A percentile compares a stretch with the other conserved stretches of the same genome.
Conservation (phyloP, 805 yeast species). For the Candida ovalis region DNA sequence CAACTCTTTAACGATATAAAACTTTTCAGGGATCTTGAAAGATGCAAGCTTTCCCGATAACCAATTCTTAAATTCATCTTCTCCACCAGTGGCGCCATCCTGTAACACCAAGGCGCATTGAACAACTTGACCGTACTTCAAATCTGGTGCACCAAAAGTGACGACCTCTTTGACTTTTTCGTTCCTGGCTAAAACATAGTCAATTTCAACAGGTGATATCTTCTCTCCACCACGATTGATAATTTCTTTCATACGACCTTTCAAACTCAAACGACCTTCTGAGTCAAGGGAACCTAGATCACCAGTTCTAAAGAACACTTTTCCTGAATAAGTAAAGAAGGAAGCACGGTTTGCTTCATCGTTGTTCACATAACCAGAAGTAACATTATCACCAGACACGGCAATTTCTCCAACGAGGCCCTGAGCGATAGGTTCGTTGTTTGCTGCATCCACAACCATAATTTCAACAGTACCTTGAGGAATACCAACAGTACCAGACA, state of each 20-base stretch:
- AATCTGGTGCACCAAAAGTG: slow-evolving; percentile 63
- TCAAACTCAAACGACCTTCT: slow-evolving; percentile 56
- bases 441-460: slow-evolving; percentile 46
- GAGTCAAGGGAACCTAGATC: slow-evolving; percentile 65
- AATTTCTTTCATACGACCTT: slow-evolving; percentile 71
- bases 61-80: slow-evolving; percentile 43
- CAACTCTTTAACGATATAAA: slow-evolving; percentile 54
- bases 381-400: slow-evolving; percentile 63
- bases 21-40: slow-evolving; percentile 58
- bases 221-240: slow-evolving; percentile 79
- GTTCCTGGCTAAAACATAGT: slow-evolving; percentile 54
- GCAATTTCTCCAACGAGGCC: slow-evolving; percentile 67
- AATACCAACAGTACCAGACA: slow-evolving; percentile 59
- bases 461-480: slow-evolving; percentile 72
- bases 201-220: slow-evolving; percentile 70
- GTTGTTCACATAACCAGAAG: slow-evolving; percentile 69
- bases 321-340: slow-evolving; percentile 13
- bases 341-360: slow-evolving; percentile 68
- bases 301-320: slow-evolving; percentile 59
- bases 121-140: slow-evolving; percentile 66
- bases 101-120: slow-evolving; percentile 65
- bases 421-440: slow-evolving; percentile 40
- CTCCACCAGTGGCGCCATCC: slow-evolving; percentile 34
- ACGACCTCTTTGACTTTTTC: slow-evolving; percentile 69
- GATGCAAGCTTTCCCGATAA: slow-evolving; percentile 44